Conservation (phyloP, 805 yeast species). For the Wickerhamiella qilinensis region DNA sequence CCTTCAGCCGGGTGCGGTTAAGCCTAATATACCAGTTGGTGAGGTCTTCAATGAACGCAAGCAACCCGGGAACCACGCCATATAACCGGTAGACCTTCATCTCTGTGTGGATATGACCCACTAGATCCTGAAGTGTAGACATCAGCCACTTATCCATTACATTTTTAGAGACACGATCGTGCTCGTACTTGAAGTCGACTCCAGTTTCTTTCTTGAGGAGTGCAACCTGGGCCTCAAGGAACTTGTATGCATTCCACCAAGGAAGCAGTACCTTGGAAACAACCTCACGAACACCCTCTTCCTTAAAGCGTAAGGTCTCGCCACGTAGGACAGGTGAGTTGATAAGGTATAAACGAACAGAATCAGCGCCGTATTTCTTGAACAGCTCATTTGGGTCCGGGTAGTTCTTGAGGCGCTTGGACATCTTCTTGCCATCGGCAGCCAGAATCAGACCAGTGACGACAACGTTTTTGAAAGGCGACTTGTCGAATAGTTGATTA, state of each 20-base stretch:
- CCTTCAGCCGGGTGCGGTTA: conserved; percentile 95
- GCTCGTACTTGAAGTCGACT: conserved; percentile 57
- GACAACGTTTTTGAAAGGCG: conserved; percentile 90
- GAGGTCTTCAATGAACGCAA: conserved; percentile 78
- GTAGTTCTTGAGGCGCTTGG: conserved; percentile 92
- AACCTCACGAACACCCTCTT: conserved; percentile 97
- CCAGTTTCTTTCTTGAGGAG: conserved; percentile 61
- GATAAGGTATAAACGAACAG: conserved; percentile 85
- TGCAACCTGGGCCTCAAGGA: conserved; percentile 87
- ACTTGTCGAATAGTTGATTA: conserved; percentile 78
- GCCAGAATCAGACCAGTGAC: conserved; percentile 95
- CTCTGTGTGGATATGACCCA: conserved; percentile 72
- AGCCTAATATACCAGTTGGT: conserved; percentile 99
- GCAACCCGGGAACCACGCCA: conserved; percentile 88
- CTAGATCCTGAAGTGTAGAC: conserved; percentile 88
- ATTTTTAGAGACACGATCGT: conserved; percentile 47
- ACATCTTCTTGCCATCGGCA: conserved; percentile 98
- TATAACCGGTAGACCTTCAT: conserved; percentile 82
- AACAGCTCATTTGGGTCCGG: conserved; percentile 84
- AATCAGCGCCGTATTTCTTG: conserved; percentile 92
- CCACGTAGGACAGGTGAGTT: conserved; percentile 96
- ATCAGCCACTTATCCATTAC: conserved; percentile 97
- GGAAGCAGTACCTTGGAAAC: conserved; percentile 91
- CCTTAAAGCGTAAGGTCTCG: conserved; percentile 91
- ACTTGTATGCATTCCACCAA: conserved; percentile 97